Conservation (phyloP, 306 rosid genomes). For the Clitoria ternatea region DNA sequence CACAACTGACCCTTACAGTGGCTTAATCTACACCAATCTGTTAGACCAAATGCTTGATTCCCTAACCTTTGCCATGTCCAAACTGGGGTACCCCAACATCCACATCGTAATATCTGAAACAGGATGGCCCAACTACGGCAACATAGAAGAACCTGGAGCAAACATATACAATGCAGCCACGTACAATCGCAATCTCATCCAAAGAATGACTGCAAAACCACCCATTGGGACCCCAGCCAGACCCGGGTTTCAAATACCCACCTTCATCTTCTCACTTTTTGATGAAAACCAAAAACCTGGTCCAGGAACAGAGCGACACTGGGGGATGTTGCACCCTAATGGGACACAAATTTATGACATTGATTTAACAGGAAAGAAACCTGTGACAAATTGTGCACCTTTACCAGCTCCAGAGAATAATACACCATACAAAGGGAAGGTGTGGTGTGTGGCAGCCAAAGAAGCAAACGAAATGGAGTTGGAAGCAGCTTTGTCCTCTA, state of each 20-base stretch:
- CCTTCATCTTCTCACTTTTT: conserved; percentile 66
- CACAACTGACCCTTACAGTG: conserved; percentile 38
- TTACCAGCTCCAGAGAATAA: conserved; percentile 31
- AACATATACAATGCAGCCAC: conserved; percentile 58
- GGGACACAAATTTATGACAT: conserved; percentile 59
- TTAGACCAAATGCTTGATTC: conserved; percentile 91
- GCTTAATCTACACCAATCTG: conserved; percentile 60
- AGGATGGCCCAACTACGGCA: conserved; percentile 74
- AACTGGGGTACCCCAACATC: conserved; percentile 60
- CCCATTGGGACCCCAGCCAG: conserved; percentile 65
- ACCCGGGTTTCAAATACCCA: conserved; percentile 53
- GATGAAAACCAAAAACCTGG: conserved; percentile 72
- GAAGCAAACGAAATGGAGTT: conserved; percentile 32
- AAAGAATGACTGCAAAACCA: conserved; percentile 46
- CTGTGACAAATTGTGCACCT: conserved; percentile 16
- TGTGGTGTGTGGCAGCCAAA: conserved; percentile 45
- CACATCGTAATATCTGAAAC: conserved; percentile 59
- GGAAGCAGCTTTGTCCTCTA: conserved; percentile 13
- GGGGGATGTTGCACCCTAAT: conserved; percentile 59
- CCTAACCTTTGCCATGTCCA: conserved; percentile 60
- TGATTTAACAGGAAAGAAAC: conserved; percentile 47
- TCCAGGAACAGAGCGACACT: conserved; percentile 62
- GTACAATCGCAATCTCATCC: conserved; percentile 59
- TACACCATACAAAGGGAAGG: conserved; percentile 31
- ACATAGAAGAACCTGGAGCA: conserved; percentile 48